A percentile compares a stretch with the other conserved stretches of the same genome.
Conservation (phyloP, 2,329 filamentous ascomycete genomes). For the Diplodia seriata region DNA sequence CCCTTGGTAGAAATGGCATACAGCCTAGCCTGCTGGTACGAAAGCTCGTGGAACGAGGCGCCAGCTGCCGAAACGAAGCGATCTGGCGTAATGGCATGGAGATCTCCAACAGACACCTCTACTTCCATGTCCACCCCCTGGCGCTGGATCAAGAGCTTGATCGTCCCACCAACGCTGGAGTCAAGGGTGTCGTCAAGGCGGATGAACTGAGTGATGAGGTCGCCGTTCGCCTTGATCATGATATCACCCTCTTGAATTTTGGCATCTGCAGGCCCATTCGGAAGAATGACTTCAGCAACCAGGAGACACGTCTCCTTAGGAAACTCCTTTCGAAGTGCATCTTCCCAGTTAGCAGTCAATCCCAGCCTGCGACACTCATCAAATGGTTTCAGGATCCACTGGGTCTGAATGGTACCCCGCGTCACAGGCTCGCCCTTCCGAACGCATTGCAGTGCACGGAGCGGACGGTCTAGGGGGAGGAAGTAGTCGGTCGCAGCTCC, state of each 20-base stretch:
- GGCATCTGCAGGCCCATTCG: slow-evolving; percentile 82
- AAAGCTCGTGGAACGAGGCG: slow-evolving; percentile 92
- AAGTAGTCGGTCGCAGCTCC: slow-evolving; percentile 98
- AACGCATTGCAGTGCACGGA: slow-evolving; percentile 85
- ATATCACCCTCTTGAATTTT: slow-evolving; percentile 96
- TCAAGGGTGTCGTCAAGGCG: slow-evolving; percentile 91
- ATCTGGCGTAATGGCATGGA: slow-evolving; percentile 94
- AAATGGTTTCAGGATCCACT: slow-evolving; percentile 96
- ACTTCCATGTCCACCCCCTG: slow-evolving; percentile 88
- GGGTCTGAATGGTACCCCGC: slow-evolving; percentile 97
- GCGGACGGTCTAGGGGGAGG: slow-evolving; percentile 86
- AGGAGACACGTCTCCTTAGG: slow-evolving; percentile 97
- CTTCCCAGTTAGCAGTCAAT: slow-evolving; percentile 84
- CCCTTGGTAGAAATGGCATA: slow-evolving; percentile 86
- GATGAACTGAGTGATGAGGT: slow-evolving; percentile 92
- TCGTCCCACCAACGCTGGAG: slow-evolving; percentile 78
- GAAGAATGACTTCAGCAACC: slow-evolving; percentile 92
- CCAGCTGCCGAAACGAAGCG: slow-evolving; percentile 94
- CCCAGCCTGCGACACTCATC: slow-evolving; percentile 94
- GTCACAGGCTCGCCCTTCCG: slow-evolving; percentile 76
- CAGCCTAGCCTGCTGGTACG: slow-evolving; percentile 95
- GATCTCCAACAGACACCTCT: slow-evolving; percentile 82
- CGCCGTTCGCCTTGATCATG: slow-evolving; percentile 88
- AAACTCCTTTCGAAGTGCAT: slow-evolving; percentile 79
- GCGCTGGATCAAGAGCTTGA: slow-evolving; percentile 83